phyloP scores from a whole-genome alignment of 306 rosid species.

The Clitoria ternatea region DNA sequence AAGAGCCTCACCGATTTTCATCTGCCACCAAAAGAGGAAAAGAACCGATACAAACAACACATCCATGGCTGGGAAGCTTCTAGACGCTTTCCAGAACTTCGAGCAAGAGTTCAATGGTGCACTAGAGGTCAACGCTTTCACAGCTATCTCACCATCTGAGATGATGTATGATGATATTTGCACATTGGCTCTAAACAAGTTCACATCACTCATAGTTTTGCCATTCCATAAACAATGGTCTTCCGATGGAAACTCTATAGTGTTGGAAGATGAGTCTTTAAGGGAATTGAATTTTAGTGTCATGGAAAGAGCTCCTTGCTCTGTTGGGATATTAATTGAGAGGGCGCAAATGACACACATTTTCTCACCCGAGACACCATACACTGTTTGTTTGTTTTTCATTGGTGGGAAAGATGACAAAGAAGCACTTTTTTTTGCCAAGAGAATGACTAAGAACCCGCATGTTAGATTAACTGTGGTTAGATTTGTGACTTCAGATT shows the following conservation, averaged over 20 bases:
- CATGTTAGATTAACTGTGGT: conserved; percentile 34
- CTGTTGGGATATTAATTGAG: conserved; percentile 51
- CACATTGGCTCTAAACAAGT: conserved; percentile 53
- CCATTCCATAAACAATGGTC: conserved; percentile 69
- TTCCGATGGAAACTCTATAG: conserved; percentile 34
- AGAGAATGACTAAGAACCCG: conserved; percentile 40
- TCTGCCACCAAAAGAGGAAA: conserved; percentile 45
- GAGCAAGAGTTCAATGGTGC: conserved; percentile 29
- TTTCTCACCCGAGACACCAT: conserved; percentile 15
- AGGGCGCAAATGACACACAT: conserved; percentile 33
- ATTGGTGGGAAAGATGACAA: conserved; percentile 71
- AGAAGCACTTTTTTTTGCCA: conserved; percentile 47
- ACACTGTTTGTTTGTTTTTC: conserved; percentile 46
- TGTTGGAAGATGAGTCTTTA: conserved; percentile 35
- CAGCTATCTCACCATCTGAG: conserved; percentile 53
- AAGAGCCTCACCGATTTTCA: conserved; percentile 56
- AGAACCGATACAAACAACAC: not conserved
- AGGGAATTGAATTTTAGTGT: conserved; percentile 44
- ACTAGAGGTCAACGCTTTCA: conserved; percentile 35
- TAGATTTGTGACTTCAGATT: not conserved
- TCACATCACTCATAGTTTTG: conserved; percentile 47
- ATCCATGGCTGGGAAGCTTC: conserved; percentile 29
- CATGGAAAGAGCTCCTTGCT: conserved; percentile 64
- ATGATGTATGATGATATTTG: conserved; percentile 72
- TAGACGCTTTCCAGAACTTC: conserved; percentile 37